Percentiles rank a stretch among this genome's conserved stretches.
Conservation (phyloP, 306 rosid species). For the Boehmeria nivea region DNA sequence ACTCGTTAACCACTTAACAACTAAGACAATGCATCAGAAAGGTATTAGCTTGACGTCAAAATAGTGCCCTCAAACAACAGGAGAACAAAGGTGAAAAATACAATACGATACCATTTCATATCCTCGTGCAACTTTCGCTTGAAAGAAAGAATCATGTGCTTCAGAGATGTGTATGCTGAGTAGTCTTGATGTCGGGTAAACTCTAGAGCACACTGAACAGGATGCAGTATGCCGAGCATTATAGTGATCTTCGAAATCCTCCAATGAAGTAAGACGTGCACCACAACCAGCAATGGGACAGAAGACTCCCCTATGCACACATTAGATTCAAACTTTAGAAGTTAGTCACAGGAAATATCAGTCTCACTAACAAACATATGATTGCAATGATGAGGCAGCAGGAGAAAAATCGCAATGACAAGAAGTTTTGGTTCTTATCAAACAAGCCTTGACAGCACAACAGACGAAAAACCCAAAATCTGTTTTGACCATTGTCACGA, state of each 20-base stretch:
- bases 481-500: no score
- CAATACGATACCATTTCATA: slow-evolving; percentile 63
- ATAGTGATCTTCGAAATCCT: slow-evolving; percentile 87
- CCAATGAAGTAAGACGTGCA: slow-evolving; percentile 57
- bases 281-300: slow-evolving; percentile 90
- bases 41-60: no score
- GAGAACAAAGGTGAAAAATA: not conserved
- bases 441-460: no score
- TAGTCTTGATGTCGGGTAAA: slow-evolving; percentile 67
- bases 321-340: not conserved
- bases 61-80: no score
- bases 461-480: no score
- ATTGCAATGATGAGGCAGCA: no score
- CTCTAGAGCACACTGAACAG: slow-evolving; percentile 86
- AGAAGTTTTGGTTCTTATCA: no score
- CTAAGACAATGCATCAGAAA: no score
- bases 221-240: slow-evolving; percentile 79
- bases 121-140: slow-evolving; percentile 88
- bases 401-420: no score
- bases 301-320: slow-evolving; percentile 47
- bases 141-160: slow-evolving; percentile 89
- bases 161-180: slow-evolving; percentile 86
- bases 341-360: slow-evolving; percentile 7
- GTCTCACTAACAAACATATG: not conserved
- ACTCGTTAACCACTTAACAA: no score